Evolutionary conservation across 768 basidiomycete species (phyloP).

Genomic region (Atractiella rhizophila): DNA sequence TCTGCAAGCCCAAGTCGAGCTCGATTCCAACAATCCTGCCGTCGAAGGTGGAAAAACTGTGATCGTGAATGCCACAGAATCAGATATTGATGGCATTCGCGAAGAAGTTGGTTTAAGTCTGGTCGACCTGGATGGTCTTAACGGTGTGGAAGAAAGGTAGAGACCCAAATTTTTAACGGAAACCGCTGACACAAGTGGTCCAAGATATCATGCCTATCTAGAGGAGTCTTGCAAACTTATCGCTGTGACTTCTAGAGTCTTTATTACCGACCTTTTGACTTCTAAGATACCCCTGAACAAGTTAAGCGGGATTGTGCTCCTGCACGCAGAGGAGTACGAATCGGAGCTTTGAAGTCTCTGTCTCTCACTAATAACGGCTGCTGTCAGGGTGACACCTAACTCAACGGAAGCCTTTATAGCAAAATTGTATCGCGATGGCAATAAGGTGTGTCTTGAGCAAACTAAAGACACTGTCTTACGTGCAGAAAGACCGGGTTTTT

Average conservation of each 20-base stretch:
- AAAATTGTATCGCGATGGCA: conserved; percentile 67
- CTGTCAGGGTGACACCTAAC: conserved; percentile 47
- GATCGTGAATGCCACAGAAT: neutral
- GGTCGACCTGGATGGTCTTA: no score
- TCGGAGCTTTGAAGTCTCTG: neutral
- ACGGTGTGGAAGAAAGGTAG: no score
- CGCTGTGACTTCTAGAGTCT: conserved; percentile 74
- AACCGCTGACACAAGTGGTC: neutral
- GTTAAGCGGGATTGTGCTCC: conserved; percentile 64
- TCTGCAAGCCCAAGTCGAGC: no score
- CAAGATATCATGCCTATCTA: conserved; percentile 41
- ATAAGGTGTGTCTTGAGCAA: conserved; percentile 26
- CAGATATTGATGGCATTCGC: neutral
- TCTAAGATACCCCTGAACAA: conserved; percentile 57
- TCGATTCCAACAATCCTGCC: no score
- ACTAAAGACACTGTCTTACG: neutral
- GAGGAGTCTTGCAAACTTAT: conserved; percentile 74
- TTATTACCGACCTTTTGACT: conserved; percentile 83
- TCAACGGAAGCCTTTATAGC: conserved; percentile 81
- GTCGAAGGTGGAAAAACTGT: no score
- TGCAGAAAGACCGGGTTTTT: conserved; percentile 42
- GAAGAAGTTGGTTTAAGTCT: no score
- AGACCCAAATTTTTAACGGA: no score
- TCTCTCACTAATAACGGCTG: neutral
- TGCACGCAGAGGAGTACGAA: conserved; percentile 77